phyloP scores from a whole-genome alignment of 1,139 yeast genomes.

The Kodamaea sp. region DNA sequence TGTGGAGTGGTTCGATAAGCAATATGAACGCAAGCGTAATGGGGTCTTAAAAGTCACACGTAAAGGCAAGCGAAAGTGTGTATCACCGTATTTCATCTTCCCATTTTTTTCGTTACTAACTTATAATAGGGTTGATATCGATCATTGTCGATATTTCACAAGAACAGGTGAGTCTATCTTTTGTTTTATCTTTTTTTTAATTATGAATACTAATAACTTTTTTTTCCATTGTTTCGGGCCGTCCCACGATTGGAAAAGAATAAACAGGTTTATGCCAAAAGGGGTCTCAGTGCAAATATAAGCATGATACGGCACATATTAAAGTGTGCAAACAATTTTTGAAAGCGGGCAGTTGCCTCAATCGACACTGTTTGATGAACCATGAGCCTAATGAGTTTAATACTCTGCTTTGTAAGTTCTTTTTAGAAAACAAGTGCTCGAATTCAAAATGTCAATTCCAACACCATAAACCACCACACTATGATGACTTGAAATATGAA shows the following conservation, averaged over 20 bases:
- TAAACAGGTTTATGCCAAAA: constrained; percentile 48
- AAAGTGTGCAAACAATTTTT: constrained; percentile 54
- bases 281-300: constrained; percentile 51
- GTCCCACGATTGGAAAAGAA: constrained; percentile 1
- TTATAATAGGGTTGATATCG: constrained; percentile 13
- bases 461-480: constrained; percentile 33
- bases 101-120: constrained; percentile 15
- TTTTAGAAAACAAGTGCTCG: constrained; percentile 47
- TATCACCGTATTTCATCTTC: not conserved
- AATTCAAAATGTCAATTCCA: constrained; percentile 54
- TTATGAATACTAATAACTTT: constrained; percentile 2
- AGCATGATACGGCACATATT: constrained; percentile 50
- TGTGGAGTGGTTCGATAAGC: constrained; percentile 9
- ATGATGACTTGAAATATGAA: constrained; percentile 40
- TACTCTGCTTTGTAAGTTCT: constrained; percentile 63
- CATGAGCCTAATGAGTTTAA: constrained; percentile 60
- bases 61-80: constrained; percentile 10
- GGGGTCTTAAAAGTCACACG: constrained; percentile 27
- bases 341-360: constrained; percentile 43
- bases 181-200: constrained; percentile 1
- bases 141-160: constrained; percentile 38
- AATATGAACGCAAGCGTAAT: constrained; percentile 15
- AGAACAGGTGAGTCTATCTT: constrained; percentile 35
- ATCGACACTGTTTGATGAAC: constrained; percentile 48
- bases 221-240: constrained; percentile 20